A percentile compares a stretch with the other conserved stretches of the same genome.
phyloP scores from a whole-genome alignment of 805 yeast species.

The Candida takata region DNA sequence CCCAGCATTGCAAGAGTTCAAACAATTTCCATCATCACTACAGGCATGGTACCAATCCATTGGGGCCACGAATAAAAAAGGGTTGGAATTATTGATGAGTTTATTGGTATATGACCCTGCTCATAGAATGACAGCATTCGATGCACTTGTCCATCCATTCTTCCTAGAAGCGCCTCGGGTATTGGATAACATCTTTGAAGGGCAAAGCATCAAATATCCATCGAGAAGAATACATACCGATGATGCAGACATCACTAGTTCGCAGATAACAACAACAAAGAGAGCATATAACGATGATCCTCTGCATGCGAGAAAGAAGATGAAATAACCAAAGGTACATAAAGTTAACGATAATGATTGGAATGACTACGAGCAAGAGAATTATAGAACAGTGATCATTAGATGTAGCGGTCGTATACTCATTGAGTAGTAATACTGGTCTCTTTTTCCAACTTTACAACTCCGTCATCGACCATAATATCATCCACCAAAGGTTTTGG shows the following conservation, averaged over 20 bases:
- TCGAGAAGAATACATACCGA: slow-evolving; percentile 79
- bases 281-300: slow-evolving; percentile 15
- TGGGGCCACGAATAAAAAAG: slow-evolving; percentile 66
- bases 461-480: slow-evolving; percentile 1
- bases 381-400: neutral
- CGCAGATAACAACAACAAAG: slow-evolving; percentile 26
- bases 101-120: slow-evolving; percentile 81
- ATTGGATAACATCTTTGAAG: slow-evolving; percentile 72
- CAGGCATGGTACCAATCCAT: slow-evolving; percentile 81
- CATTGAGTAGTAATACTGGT: neutral
- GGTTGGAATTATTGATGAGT: slow-evolving; percentile 56
- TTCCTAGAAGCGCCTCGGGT: slow-evolving; percentile 68
- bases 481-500: no score
- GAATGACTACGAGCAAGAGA: neutral
- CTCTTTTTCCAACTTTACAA: no score
- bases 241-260: slow-evolving; percentile 64
- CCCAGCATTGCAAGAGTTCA: slow-evolving; percentile 50
- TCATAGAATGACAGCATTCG: slow-evolving; percentile 67
- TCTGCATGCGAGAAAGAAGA: slow-evolving; percentile 20
- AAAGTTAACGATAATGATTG: neutral
- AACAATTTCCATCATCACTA: slow-evolving; percentile 56
- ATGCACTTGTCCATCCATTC: slow-evolving; percentile 70
- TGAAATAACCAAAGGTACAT: slow-evolving; percentile 9
- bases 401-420: neutral
- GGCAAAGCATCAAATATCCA: slow-evolving; percentile 70